These are phyloP conservation scores for Rhododendron mucronatum DNA, from an alignment of 148 eudicot genomes.

Conservation along the genomic window DNA sequence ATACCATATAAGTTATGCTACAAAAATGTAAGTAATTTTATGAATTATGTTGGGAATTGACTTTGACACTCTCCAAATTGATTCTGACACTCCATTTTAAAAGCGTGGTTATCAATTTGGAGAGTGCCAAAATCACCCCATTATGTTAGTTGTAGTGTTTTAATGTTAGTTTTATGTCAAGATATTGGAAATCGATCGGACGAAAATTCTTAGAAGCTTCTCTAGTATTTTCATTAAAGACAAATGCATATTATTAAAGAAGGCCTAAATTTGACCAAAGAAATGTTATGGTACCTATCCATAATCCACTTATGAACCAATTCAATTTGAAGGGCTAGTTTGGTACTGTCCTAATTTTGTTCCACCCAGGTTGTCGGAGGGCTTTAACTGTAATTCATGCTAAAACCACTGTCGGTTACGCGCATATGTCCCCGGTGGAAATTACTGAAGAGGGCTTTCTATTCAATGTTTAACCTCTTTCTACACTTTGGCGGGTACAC, in stretches of 20 bases:
- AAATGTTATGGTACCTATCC: too few relatives aligned
- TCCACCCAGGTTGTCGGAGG: neutral
- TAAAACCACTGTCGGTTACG: neutral
- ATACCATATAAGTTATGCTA: neutral
- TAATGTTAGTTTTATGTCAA: too few relatives aligned
- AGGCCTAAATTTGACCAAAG: too few relatives aligned
- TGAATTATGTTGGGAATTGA: too few relatives aligned
- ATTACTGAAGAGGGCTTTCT: neutral
- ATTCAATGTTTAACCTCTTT: slow-evolving; percentile 6
- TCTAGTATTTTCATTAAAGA: too few relatives aligned
- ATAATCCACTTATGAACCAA: neutral
- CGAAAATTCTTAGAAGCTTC: too few relatives aligned
- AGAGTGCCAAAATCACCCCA: too few relatives aligned
- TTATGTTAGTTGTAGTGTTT: neutral
- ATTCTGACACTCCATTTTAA: too few relatives aligned
- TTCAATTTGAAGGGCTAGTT: neutral
- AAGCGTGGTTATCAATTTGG: too few relatives aligned
- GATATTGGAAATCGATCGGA: neutral
- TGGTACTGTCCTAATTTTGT: neutral
- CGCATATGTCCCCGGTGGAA: neutral
- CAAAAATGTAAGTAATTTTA: too few relatives aligned
- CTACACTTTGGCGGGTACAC: slow-evolving; percentile 18
- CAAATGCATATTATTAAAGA: too few relatives aligned
- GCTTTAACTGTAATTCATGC: neutral
- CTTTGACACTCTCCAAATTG: too few relatives aligned